Base-by-base conservation (phyloP, 2,329 filamentous ascomycete genomes). In the Colletotrichum spinosum region DNA sequence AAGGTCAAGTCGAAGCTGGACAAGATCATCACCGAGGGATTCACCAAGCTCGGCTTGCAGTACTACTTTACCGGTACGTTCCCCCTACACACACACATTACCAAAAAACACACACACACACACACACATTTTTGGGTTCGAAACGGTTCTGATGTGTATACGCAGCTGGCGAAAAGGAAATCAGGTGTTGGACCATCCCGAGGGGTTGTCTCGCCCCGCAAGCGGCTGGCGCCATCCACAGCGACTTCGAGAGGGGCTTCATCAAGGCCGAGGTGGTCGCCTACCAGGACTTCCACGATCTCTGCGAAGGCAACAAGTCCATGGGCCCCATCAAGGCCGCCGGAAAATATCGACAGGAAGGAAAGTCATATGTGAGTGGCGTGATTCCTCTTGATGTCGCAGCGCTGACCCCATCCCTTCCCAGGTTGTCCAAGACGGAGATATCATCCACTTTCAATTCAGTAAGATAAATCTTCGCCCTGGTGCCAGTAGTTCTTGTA, bases 221-320 rank as follows among this genome's bases (percentile, higher is more conserved):
- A 65, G 79, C 79, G 54, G 78, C 79, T 9, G 79, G 79, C 1
- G 79, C 73, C 0, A 80, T 80, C 42, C 79, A 80, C 68, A 73
- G 76, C 6, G 78, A 81, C 41, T 81, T 81, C n/a, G 78, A 81
- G 69, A 75, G 72, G 50, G 79, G 79, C 0, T 81, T 81, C 63
- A 81, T 82, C 70, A 82, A 82, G 65, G 80, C 80, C 7, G 80
- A 82, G 59, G 79, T 82, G 5, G 80, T 82, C 2, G 73, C 79
- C 2, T 82, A 80, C 68, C 77, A 81, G 68, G 80, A 82, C 66
- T 82, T 81, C 71, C 72, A 80, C 46, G 78, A 80, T 63, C 74
- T 81, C 0, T 81, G 80, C 11, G 78, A 78, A 41, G 79, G 79
- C 3, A 72, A 70, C 49, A 81, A 81, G 70, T 80, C 77, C 6